Conservation (phyloP, 805 yeast species). For the Yarrowia sp. region DNA sequence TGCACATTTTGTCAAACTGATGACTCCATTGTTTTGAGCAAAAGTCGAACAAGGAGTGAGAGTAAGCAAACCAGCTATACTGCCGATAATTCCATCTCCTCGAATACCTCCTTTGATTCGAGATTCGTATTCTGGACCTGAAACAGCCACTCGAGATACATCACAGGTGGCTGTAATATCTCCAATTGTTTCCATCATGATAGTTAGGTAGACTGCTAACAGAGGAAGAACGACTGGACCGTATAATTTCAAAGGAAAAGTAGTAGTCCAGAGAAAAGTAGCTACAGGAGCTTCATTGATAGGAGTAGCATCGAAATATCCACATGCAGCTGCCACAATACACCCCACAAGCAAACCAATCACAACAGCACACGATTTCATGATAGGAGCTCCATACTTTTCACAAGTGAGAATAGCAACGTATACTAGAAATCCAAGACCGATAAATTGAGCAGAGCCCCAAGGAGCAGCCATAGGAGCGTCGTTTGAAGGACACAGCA, state of each 20-base stretch:
- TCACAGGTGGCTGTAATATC: conserved; percentile 93
- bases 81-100: conserved; percentile 82
- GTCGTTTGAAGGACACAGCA: conserved; percentile 48
- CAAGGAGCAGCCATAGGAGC: conserved; percentile 62
- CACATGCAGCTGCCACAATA: conserved; percentile 87
- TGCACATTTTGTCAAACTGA: conserved; percentile 88
- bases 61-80: conserved; percentile 73
- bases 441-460: conserved; percentile 86
- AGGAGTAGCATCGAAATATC: conserved; percentile 60
- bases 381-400: conserved; percentile 88
- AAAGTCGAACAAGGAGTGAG: conserved; percentile 88
- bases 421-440: conserved; percentile 82
- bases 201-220: conserved; percentile 74
- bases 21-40: conserved; percentile 95
- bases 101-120: conserved; percentile 90
- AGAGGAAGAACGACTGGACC: conserved; percentile 86
- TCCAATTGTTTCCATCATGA: conserved; percentile 93
- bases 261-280: conserved; percentile 84
- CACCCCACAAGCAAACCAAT: conserved; percentile 83
- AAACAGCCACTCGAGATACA: conserved; percentile 80
- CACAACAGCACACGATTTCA: conserved; percentile 92
- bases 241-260: conserved; percentile 71
- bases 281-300: conserved; percentile 75
- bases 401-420: conserved; percentile 72
- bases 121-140: conserved; percentile 76